Evolutionary conservation across 2,329 filamentous ascomycete genomes (phyloP).

Genomic region (Rhynchosporium secalis): DNA sequence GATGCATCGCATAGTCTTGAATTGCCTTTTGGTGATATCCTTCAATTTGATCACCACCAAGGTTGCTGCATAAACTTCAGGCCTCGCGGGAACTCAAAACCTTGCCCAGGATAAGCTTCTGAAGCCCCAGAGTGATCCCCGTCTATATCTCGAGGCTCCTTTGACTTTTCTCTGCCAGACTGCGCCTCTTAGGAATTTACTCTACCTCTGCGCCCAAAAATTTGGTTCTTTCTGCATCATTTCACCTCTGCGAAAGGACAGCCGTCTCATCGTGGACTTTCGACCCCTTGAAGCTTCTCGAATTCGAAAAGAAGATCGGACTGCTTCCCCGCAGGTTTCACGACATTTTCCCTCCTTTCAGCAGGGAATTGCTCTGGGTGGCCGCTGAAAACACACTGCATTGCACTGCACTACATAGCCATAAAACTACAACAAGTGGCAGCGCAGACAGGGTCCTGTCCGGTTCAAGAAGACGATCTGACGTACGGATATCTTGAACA

Average conservation of each 20-base stretch:
- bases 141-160: conserved; percentile 14
- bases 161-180: background rate
- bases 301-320: conserved; percentile 17
- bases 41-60: no score
- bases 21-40: no score
- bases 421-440: conserved; percentile 4
- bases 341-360: conserved; percentile 9
- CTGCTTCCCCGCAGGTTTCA: conserved; percentile 26
- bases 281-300: background rate
- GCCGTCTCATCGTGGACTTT: background rate
- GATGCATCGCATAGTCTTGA: no score
- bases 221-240: conserved; percentile 23
- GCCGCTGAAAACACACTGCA: conserved; percentile 1
- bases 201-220: conserved; percentile 14
- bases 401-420: no score
- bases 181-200: background rate
- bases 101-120: conserved; percentile 4
- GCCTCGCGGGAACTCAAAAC: conserved; percentile 13
- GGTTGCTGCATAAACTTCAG: conserved; percentile 13
- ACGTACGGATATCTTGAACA: conserved; percentile 9
- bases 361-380: conserved; percentile 8
- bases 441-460: conserved; percentile 1
- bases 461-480: conserved; percentile 6
- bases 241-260: conserved; percentile 14
- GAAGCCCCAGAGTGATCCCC: conserved; percentile 10